A percentile compares a stretch with the other conserved stretches of the same genome.
Conservation (phyloP, 2,329 filamentous ascomycete genomes). For the Colletotrichum incanum region DNA sequence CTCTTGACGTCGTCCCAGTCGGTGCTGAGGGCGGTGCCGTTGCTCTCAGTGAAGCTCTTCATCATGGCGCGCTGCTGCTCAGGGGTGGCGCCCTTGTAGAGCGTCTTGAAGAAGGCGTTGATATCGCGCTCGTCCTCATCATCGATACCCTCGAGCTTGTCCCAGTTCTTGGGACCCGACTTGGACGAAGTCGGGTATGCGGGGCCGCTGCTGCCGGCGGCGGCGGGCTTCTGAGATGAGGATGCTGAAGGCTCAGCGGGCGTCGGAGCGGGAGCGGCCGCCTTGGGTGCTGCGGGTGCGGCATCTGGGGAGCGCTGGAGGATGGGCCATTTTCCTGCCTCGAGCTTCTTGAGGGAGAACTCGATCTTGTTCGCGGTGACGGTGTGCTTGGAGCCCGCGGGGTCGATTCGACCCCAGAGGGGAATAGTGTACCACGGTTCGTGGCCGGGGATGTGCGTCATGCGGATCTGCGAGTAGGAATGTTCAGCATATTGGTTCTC, state of each 20-base stretch:
- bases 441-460: slow-evolving; percentile 43
- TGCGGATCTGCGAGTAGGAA: slow-evolving; percentile 30
- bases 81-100: slow-evolving; percentile 83
- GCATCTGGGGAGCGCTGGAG: slow-evolving; percentile 42
- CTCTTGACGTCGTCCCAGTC: slow-evolving; percentile 88
- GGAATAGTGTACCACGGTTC: slow-evolving; percentile 40
- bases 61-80: slow-evolving; percentile 95
- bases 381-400: slow-evolving; percentile 71
- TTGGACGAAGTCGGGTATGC: slow-evolving; percentile 90
- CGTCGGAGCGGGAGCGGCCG: slow-evolving; percentile 2
- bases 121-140: slow-evolving; percentile 76
- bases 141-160: slow-evolving; percentile 73
- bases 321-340: slow-evolving; percentile 77
- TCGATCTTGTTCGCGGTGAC: slow-evolving; percentile 87
- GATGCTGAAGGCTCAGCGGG: slow-evolving; percentile 17
- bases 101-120: slow-evolving; percentile 89
- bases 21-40: slow-evolving; percentile 92
- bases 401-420: slow-evolving; percentile 77
- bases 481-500: neutral
- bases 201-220: slow-evolving; percentile 55
- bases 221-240: slow-evolving; percentile 27
- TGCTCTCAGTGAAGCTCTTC: slow-evolving; percentile 96
- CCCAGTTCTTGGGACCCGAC: slow-evolving; percentile 91
- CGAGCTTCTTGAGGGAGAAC: slow-evolving; percentile 78
- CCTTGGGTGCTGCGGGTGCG: neutral